Conservation (phyloP, 2,329 filamentous ascomycete genomes). For the Geoglossum cookeanum region DNA sequence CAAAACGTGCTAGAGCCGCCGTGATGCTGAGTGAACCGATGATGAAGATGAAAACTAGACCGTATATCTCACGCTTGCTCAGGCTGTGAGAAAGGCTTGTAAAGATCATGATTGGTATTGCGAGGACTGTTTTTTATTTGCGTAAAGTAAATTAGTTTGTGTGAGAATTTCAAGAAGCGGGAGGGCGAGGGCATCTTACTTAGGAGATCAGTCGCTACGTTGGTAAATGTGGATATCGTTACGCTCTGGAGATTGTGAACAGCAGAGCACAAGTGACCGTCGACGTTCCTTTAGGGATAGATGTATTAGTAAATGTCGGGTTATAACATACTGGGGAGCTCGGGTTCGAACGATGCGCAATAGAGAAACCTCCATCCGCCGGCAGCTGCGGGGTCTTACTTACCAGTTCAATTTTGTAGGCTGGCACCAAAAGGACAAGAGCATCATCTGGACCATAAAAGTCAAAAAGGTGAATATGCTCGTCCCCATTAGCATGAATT, state of each 20-base stretch:
- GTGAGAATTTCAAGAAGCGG: neutral
- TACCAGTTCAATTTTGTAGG: conserved; percentile 12
- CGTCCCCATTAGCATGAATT: conserved; percentile 10
- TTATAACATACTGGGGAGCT: neutral
- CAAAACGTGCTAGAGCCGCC: conserved; percentile 15
- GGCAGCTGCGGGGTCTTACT: neutral
- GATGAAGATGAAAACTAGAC: conserved; percentile 14
- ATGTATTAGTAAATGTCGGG: neutral
- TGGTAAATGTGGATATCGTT: conserved; percentile 15
- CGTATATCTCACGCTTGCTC: conserved; percentile 11
- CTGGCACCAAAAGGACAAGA: conserved; percentile 16
- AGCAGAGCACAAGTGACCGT: conserved; percentile 10
- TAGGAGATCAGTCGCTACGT: conserved; percentile 15
- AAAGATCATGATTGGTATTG: conserved; percentile 14
- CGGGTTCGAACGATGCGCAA: neutral
- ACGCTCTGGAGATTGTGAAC: conserved; percentile 15
- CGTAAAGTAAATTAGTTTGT: neutral
- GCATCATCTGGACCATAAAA: conserved; percentile 15
- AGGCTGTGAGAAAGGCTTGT: conserved; percentile 8
- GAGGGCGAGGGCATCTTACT: neutral
- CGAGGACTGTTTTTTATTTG: conserved; percentile 8
- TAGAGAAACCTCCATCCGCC: neutral
- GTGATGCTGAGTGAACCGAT: conserved; percentile 15
- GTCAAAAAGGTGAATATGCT: conserved; percentile 13
- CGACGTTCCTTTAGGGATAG: conserved; percentile 6